These are phyloP conservation scores for Crithidia brevicula DNA, from an alignment of 208 protist species.

Conservation along the genomic window DNA sequence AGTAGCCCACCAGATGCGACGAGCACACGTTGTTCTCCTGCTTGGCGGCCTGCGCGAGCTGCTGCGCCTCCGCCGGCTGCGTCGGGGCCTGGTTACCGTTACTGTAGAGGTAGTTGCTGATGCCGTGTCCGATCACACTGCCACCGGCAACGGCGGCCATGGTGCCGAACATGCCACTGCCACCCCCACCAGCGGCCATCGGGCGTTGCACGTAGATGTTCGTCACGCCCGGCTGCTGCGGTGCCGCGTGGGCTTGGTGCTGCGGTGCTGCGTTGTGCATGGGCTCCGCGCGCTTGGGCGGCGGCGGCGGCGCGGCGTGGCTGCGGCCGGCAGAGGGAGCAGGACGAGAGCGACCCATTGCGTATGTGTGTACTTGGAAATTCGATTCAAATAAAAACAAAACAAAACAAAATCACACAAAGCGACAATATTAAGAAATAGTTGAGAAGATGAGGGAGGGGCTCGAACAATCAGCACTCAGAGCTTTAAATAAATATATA, in stretches of 20 bases:
- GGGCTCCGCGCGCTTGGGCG: constrained; percentile 29
- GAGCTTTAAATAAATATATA: too few species aligned
- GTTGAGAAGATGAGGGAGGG: too few species aligned
- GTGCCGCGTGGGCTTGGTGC: constrained; percentile 14
- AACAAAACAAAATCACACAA: constrained; percentile 16
- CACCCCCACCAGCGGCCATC: constrained; percentile 44
- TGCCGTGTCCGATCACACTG: constrained; percentile 85
- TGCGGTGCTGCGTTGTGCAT: constrained; percentile 26
- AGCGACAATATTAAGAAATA: too few species aligned
- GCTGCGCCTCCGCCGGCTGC: constrained; percentile 84
- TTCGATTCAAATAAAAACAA: constrained; percentile 12
- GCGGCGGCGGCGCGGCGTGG: constrained; percentile 25
- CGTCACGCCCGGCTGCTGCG: constrained; percentile 59
- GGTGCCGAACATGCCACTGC: constrained; percentile 79
- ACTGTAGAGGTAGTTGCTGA: constrained; percentile 89
- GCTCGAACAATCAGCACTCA: too few species aligned
- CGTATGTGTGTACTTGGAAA: constrained; percentile 8
- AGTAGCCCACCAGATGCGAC: constrained; percentile 74
- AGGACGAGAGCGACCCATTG: constrained; percentile 72
- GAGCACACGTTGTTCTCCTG: constrained; percentile 68
- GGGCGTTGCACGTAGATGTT: constrained; percentile 80
- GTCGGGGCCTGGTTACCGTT: constrained; percentile 64
- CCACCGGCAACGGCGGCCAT: constrained; percentile 85
- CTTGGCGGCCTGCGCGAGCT: constrained; percentile 65
- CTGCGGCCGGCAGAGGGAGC: constrained; percentile 31